Evolutionary conservation across 1,284 basidiomycete genomes (phyloP), one percentile per base, ranked within the genome.

Genomic region (Inonotus hispidus): DNA sequence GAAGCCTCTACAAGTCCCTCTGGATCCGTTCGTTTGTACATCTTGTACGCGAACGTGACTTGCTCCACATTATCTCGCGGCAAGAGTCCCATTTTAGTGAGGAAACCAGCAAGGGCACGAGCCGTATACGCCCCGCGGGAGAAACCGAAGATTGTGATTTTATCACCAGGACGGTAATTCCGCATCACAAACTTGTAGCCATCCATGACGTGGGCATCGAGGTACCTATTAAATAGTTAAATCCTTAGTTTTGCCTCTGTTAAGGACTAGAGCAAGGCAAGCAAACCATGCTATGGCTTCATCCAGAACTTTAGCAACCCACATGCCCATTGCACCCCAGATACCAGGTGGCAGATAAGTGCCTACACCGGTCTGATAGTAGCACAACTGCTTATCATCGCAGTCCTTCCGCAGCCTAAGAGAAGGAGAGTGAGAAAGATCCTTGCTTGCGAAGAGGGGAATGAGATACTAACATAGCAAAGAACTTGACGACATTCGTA

Each of bases 111-210:
- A 25, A 92, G 74, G 8, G 87, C 87, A 41, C 88, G 78, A 32
- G 88, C 89, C 3, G 86, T 90, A 66, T 90, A 91, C 13, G 90
- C 86, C 1, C 88, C 88, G 32, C 88, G 80, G 56, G 86, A 89
- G 68, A 91, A 91, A 0, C 87, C 85, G 56, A 88, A 87, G 32
- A 87, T 68, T 62, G 81, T 85, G 32, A 88, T 78, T 66, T 79
- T 85, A 66, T 87, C 85, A 4, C 83, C 84, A 1, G 67, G 63
- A 23, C 70, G 71, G 67, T 82, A 84, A 66, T 85, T 89, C 61
- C 85, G 76, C 84, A 88, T 88, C 56, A 90, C 68, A 70, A 85
- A 90, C 49, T 72, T 75, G 68, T 87, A 87, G 0, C 87, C 83
- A n/a, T 74, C 79, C 73, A 83, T 80, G 23, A 87, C 82, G 70